Conservation (phyloP, 1,284 basidiomycete species). For the Cerrena zonata region DNA sequence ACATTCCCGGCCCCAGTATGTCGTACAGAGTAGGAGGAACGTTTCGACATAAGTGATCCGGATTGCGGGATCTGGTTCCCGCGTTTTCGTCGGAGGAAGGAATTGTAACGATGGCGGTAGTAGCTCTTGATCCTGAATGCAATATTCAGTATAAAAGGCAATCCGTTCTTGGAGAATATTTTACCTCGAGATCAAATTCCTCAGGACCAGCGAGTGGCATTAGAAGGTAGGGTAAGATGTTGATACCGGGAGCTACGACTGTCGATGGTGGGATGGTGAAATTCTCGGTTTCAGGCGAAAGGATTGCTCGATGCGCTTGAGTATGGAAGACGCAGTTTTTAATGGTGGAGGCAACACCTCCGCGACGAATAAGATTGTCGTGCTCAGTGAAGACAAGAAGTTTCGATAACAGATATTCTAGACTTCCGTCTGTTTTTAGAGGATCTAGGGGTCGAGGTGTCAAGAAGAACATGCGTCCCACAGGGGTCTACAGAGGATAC, state of each 20-base stretch:
- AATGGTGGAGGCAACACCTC: constrained; percentile 79
- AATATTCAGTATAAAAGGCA: constrained; percentile 4
- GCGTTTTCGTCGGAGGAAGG: constrained; percentile 76
- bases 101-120: constrained; percentile 84
- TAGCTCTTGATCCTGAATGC: constrained; percentile 76
- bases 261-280: constrained; percentile 52
- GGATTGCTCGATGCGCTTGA: constrained; percentile 62
- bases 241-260: constrained; percentile 69
- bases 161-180: constrained; percentile 17
- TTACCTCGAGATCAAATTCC: constrained; percentile 84
- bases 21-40: constrained; percentile 83
- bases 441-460: constrained; percentile 47
- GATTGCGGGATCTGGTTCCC: constrained; percentile 77
- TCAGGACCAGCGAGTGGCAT: constrained; percentile 91
- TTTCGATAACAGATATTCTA: constrained; percentile 79
- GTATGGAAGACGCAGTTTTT: constrained; percentile 80
- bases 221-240: constrained; percentile 77
- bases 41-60: constrained; percentile 86
- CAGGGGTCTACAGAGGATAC: constrained; percentile 56
- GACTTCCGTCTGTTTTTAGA: constrained; percentile 32
- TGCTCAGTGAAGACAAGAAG: constrained; percentile 86
- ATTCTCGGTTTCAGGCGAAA: constrained; percentile 50
- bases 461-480: constrained; percentile 69
- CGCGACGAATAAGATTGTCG: constrained; percentile 75
- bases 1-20: constrained; percentile 79